Percentiles rank a stretch among this genome's conserved stretches.
Conservation (phyloP, 2,329 filamentous ascomycete species). For the Rhynchosporium agropyri region DNA sequence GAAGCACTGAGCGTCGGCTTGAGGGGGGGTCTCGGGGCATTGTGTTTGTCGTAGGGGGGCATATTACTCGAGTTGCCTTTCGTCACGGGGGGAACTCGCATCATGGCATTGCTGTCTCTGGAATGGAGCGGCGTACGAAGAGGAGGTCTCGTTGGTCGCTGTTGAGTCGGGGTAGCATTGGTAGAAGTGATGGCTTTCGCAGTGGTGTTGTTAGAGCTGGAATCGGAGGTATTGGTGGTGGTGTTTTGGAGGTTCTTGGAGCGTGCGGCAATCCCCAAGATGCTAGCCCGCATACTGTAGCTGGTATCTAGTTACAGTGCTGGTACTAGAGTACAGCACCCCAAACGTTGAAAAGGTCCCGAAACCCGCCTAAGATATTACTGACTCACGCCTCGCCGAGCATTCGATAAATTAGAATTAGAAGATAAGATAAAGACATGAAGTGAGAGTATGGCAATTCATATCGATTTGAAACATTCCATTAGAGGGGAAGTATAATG, state of each 20-base stretch:
- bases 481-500: background rate
- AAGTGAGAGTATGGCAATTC: background rate
- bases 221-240: slow-evolving; percentile 14
- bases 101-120: slow-evolving; percentile 49
- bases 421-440: background rate
- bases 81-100: slow-evolving; percentile 44
- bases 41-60: slow-evolving; percentile 55
- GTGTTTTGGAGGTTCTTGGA: slow-evolving; percentile 17
- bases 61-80: slow-evolving; percentile 40
- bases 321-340: background rate
- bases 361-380: background rate
- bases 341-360: background rate
- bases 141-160: slow-evolving; percentile 26
- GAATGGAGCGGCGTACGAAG: slow-evolving; percentile 35
- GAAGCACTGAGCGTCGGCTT: slow-evolving; percentile 70
- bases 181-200: background rate
- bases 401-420: background rate
- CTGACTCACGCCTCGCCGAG: slow-evolving; percentile 4
- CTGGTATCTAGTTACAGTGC: background rate
- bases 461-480: too few relatives aligned
- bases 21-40: slow-evolving; percentile 57
- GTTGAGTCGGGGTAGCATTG: slow-evolving; percentile 27
- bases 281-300: slow-evolving; percentile 26
- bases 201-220: slow-evolving; percentile 22
- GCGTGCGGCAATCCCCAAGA: slow-evolving; percentile 14